Base-by-base conservation (phyloP, 2,329 filamentous ascomycete species). In the Colletotrichum euphorbiae region DNA sequence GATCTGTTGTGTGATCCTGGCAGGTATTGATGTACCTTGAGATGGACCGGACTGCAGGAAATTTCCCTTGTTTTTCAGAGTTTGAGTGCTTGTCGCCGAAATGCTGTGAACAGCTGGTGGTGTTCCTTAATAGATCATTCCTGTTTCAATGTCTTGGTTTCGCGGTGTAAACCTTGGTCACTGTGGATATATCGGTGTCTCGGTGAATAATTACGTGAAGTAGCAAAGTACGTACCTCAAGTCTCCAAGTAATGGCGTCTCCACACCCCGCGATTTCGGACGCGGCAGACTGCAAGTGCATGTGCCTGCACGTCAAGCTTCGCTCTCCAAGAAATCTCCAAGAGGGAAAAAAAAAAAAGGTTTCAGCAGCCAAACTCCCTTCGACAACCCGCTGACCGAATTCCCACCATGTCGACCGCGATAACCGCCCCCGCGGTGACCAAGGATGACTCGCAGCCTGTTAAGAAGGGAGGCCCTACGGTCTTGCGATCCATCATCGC, bases 401-500 rank as follows among this genome's bases (percentile, higher is more conserved):
- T 21, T 21, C 45, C 66, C 38, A 65, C 62, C 19, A 69, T 69
- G 60, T 50, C 63, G 45, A 67, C 58, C 67, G 57, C 62, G 43
- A 68, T 45, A 24, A 71, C 71, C 70, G 70, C 73, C 48, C 62
- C 73, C 51, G 43, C 72, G 43, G 45, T 71, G 57, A 17, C 72
- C 17, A 72, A 71, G 51, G 69, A 73, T 51, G 73, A 74, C 33
- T 69, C 66, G 58, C 70, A 72, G 66, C 69, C 75, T 66, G 74
- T 77, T 62, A 83, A 82, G 71, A 85, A 85, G 76, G 77, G 78
- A 81, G 60, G 60, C 31, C 93, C 94, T 52, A 97, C 92, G 76
- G 88, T 92, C 55, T 80, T 97, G 77, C 92, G 96, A 73, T 97
- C 94, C 68, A 93, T 98, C 74, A 85, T 98, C 74, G 96, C 96